These are phyloP conservation scores for Auxenochlorella pyrenoidosa DNA, from an alignment of 139 green algal species.

Conservation along the genomic window DNA sequence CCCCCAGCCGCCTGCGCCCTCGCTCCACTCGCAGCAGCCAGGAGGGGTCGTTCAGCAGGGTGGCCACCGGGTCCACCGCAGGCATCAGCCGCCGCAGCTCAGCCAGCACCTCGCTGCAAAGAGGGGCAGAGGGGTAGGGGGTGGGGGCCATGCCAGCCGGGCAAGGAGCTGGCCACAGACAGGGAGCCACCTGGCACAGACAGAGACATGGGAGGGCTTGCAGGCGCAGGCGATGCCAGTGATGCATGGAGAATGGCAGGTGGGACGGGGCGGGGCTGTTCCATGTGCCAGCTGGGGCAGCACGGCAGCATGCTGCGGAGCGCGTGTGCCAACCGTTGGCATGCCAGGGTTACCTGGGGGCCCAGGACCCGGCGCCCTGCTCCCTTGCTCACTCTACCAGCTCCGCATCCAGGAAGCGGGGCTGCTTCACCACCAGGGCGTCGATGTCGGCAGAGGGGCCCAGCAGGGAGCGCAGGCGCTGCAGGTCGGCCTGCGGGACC, in stretches of 20 bases:
- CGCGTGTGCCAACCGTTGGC: no score
- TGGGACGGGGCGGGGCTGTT: no score
- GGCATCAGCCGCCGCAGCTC: conserved; percentile 52
- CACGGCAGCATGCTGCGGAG: no score
- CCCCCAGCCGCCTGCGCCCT: conserved; percentile 39
- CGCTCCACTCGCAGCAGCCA: conserved; percentile 50
- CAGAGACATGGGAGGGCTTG: no score
- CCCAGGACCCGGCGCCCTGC: neutral
- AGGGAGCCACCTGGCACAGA: no score
- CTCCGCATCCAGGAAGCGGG: conserved; percentile 31
- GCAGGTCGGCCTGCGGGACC: neutral
- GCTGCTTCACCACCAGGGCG: neutral
- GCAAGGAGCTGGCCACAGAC: no score
- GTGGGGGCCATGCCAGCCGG: neutral
- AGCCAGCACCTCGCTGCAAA: conserved; percentile 36
- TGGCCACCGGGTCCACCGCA: conserved; percentile 18
- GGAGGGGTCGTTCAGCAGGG: conserved; percentile 39
- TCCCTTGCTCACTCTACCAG: neutral
- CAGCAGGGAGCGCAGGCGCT: neutral
- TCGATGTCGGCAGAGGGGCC: neutral
- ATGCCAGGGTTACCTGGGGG: no score
- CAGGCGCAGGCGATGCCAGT: no score
- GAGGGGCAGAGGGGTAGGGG: neutral
- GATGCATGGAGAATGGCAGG: no score
- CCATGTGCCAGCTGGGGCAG: no score